Percentiles rank a stretch among this genome's conserved stretches.
Evolutionary conservation across 352 stramenopile species (phyloP).

Genomic region (Phytophthora pistaciae): DNA sequence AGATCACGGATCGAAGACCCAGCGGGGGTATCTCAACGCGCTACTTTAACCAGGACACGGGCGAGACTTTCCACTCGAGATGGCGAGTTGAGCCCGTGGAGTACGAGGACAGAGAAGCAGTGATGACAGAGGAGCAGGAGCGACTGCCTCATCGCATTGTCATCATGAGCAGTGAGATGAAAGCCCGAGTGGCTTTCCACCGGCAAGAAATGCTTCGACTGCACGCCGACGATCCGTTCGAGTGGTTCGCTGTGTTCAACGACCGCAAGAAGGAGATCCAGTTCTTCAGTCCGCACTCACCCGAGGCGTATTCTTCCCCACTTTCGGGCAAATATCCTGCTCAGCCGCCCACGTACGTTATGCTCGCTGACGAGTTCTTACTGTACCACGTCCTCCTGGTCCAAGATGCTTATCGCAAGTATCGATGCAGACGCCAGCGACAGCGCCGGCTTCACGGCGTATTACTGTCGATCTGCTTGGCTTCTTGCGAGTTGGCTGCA

Average conservation of each 20-base stretch:
- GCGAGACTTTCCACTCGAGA: slow-evolving; percentile 33
- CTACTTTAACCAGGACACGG: slow-evolving; percentile 81
- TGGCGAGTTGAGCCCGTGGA: slow-evolving; percentile 56
- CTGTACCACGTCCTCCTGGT: slow-evolving; percentile 77
- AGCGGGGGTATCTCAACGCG: slow-evolving; percentile 11
- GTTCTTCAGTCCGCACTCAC: slow-evolving; percentile 55
- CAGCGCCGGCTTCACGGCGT: slow-evolving; percentile 44
- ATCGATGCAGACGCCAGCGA: slow-evolving; percentile 25
- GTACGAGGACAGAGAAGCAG: slow-evolving; percentile 53
- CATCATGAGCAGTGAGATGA: slow-evolving; percentile 45
- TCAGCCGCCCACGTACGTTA: slow-evolving; percentile 53
- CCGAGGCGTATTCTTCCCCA: slow-evolving; percentile 16
- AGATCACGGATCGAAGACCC: slow-evolving; percentile 27
- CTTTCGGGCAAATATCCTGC: slow-evolving; percentile 20
- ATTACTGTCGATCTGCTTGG: slow-evolving; percentile 36
- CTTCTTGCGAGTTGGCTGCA: slow-evolving; percentile 32
- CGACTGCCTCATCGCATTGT: slow-evolving; percentile 50
- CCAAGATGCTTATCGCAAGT: slow-evolving; percentile 69
- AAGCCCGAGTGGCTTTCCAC: slow-evolving; percentile 19
- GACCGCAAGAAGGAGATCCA: slow-evolving; percentile 60
- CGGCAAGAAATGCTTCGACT: slow-evolving; percentile 22
- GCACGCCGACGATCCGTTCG: slow-evolving; percentile 43
- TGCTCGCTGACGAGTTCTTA: slow-evolving; percentile 60
- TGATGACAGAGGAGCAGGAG: slow-evolving; percentile 32
- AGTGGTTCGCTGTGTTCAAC: slow-evolving; percentile 73